A percentile compares a stretch with the other conserved stretches of the same genome.
phyloP scores from a whole-genome alignment of 495 filamentous ascomycete genomes.

The Xylaria longipes region DNA sequence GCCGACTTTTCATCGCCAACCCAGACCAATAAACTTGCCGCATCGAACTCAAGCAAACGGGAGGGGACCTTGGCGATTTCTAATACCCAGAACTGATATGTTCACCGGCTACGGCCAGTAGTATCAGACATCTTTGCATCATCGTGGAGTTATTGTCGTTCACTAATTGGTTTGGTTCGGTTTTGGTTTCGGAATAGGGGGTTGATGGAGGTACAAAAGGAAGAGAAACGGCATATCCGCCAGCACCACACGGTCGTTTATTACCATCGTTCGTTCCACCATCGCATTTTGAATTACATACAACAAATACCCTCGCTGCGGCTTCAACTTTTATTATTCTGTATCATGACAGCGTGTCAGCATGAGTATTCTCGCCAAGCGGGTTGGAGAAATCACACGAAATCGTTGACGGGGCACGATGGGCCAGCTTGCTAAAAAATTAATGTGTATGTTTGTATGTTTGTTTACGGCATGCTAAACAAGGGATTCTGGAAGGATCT shows the following conservation, averaged over 20 bases:
- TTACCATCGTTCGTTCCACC: constrained; percentile 23
- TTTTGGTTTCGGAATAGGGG: constrained; percentile 30
- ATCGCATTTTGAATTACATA: constrained; percentile 28
- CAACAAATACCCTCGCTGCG: constrained; percentile 45
- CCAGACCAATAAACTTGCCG: constrained; percentile 67
- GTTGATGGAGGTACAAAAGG: constrained; percentile 35
- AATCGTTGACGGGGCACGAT: not conserved
- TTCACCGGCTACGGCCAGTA: constrained; percentile 11
- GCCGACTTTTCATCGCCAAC: constrained; percentile 91
- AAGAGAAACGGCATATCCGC: constrained; percentile 29
- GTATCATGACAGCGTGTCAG: not conserved
- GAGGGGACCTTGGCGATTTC: not conserved
- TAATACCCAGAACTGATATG: constrained; percentile 18
- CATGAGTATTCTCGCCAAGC: constrained; percentile 6
- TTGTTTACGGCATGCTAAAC: not conserved
- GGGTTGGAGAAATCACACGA: not conserved
- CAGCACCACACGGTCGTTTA: constrained; percentile 39
- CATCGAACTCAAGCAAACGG: not conserved
- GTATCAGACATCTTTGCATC: constrained; percentile 36
- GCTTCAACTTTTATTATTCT: constrained; percentile 29
- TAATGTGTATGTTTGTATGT: constrained; percentile 11
- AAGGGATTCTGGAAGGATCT: not conserved
- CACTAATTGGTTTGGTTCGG: constrained; percentile 24
- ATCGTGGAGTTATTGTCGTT: constrained; percentile 34
- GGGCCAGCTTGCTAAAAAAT: not conserved